Base-by-base conservation (phyloP, 2,329 filamentous ascomycete genomes). In the Byssothecium circinans region DNA sequence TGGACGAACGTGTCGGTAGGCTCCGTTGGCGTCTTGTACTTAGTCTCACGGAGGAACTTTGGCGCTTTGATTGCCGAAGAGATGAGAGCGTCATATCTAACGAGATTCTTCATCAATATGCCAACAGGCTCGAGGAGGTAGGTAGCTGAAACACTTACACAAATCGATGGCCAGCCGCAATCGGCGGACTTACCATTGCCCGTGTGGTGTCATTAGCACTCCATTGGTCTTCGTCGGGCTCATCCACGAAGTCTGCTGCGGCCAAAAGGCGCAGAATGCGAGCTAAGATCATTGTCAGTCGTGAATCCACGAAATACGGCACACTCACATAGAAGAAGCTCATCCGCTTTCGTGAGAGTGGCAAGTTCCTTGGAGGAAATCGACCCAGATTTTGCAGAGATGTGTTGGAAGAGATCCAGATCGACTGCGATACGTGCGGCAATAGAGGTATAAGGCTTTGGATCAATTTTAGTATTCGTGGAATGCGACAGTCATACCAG, bases 261-360 rank as follows among this genome's bases (percentile, higher is more conserved):
- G 52, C 49, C 4, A 57, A 23, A 3, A 55, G 14, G 8, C 54
- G 52, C 0, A 57, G 49, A n/a, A 57, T 41, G 6, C 54, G 47
- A 11, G 45, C 53, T 54, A 19, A 19, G 10, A 22, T n/a, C 18
- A 11, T 38, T 14, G 15, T 23, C 19, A 32, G 34, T n/a, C n/a
- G n/a, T n/a, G n/a, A n/a, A n/a, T n/a, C n/a, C n/a, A n/a, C n/a
- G n/a, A n/a, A n/a, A n/a, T n/a, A n/a, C n/a, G n/a, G n/a, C n/a
- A n/a, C n/a, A n/a, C n/a, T n/a, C n/a, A n/a, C n/a, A n/a, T n/a
- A n/a, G n/a, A n/a, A n/a, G n/a, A n/a, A n/a, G n/a, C n/a, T n/a
- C n/a, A n/a, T n/a, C n/a, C n/a, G n/a, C n/a, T n/a, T n/a, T n/a
- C n/a, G n/a, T n/a, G n/a, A n/a, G n/a, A n/a, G n/a, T n/a, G n/a